Evolutionary conservation across 306 rosid species (phyloP).

Genomic region (Sindora glabra): DNA sequence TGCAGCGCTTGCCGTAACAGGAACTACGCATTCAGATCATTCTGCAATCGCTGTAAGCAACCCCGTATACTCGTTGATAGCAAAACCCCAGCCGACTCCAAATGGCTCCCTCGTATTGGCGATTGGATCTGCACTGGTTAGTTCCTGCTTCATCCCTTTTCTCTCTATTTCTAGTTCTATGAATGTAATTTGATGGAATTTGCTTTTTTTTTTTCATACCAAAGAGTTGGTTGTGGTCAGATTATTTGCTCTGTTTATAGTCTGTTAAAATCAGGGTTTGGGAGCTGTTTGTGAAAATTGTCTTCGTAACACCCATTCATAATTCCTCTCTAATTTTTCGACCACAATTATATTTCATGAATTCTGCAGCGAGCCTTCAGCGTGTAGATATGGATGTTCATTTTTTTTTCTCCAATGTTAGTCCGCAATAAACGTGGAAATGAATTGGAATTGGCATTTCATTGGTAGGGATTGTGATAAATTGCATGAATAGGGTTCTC

Average conservation of each 20-base stretch:
- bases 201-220: neutral
- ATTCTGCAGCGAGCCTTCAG: too few species aligned
- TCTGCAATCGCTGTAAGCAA: slow-evolving; percentile 94
- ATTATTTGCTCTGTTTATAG: neutral
- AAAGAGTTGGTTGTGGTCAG: neutral
- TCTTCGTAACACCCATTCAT: neutral
- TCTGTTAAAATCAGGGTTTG: neutral
- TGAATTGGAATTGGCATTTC: neutral
- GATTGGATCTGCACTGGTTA: slow-evolving; percentile 99
- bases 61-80: slow-evolving; percentile 89
- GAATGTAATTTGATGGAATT: neutral
- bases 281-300: neutral
- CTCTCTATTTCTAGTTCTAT: neutral
- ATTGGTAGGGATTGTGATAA: neutral
- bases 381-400: too few species aligned
- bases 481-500: neutral
- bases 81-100: slow-evolving; percentile 91
- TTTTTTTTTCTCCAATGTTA: neutral
- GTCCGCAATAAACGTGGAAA: neutral
- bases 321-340: neutral
- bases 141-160: slow-evolving; percentile 3
- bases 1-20: slow-evolving; percentile 80
- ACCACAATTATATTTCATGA: too few species aligned
- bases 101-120: slow-evolving; percentile 95
- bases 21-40: slow-evolving; percentile 94